Conservation (phyloP, 2,329 filamentous ascomycete species). For the Aspergillus sp. region DNA sequence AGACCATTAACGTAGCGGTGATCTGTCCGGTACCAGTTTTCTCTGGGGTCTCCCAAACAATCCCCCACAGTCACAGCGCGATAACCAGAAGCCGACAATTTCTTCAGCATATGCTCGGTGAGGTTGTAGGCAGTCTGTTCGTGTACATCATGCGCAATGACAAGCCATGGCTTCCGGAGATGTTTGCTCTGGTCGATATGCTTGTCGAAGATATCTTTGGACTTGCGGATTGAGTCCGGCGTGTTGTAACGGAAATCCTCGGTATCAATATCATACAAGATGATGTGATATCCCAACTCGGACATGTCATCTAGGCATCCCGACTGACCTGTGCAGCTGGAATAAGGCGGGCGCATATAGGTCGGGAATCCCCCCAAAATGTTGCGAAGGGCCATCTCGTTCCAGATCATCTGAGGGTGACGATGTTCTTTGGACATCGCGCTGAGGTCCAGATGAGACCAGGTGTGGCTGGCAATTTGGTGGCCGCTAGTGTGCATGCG, state of each 20-base stretch:
- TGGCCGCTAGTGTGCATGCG: constrained; percentile 47
- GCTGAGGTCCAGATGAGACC: constrained; percentile 49
- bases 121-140: constrained; percentile 43
- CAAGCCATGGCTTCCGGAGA: constrained; percentile 33
- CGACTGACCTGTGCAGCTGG: constrained; percentile 34
- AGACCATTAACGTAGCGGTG: constrained; percentile 13
- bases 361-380: constrained; percentile 51
- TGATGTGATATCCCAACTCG: constrained; percentile 49
- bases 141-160: constrained; percentile 44
- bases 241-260: constrained; percentile 44
- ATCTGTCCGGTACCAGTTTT: constrained; percentile 43
- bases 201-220: constrained; percentile 40
- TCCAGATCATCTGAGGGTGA: constrained; percentile 43
- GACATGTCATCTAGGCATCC: constrained; percentile 44
- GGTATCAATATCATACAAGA: constrained; percentile 48
- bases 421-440: constrained; percentile 37
- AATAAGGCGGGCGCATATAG: constrained; percentile 54
- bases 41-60: constrained; percentile 37
- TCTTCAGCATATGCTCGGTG: constrained; percentile 39
- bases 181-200: constrained; percentile 23
- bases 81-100: constrained; percentile 28
- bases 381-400: constrained; percentile 47
- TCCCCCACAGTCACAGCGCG: constrained; percentile 44
- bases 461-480: constrained; percentile 53
- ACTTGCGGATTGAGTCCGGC: constrained; percentile 35